Evolutionary conservation across 2,329 filamentous ascomycete genomes (phyloP).

Genomic region (Colletotrichum musicola): DNA sequence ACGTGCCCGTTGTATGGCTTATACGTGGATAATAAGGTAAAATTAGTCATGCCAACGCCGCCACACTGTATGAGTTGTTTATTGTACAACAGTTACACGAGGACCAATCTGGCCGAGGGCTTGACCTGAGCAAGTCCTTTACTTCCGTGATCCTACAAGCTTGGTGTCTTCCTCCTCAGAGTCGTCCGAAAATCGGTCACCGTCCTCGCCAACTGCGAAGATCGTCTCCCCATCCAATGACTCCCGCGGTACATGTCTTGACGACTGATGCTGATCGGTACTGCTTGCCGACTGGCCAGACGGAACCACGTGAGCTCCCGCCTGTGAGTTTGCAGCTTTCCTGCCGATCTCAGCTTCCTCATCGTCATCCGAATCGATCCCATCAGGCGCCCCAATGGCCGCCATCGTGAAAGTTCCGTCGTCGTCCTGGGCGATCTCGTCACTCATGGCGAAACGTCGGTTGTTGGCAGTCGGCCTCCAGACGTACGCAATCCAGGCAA

Average conservation of each 20-base stretch:
- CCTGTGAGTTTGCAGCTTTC: slow-evolving; percentile 42
- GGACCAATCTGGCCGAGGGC: slow-evolving; percentile 8
- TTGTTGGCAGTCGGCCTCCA: slow-evolving; percentile 98
- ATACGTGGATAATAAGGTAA: neutral
- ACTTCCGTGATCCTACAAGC: slow-evolving; percentile 63
- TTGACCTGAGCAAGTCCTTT: slow-evolving; percentile 33
- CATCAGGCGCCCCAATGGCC: slow-evolving; percentile 82
- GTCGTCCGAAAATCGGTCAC: slow-evolving; percentile 85
- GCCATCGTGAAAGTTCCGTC: slow-evolving; percentile 95
- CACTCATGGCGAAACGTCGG: slow-evolving; percentile 97
- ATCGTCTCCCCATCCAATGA: slow-evolving; percentile 90
- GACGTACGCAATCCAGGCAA: slow-evolving; percentile 92
- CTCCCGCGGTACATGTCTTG: slow-evolving; percentile 60
- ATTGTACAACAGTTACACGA: slow-evolving; percentile 37
- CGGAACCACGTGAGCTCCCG: slow-evolving; percentile 34
- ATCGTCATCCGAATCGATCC: slow-evolving; percentile 66
- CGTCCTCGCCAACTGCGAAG: slow-evolving; percentile 90
- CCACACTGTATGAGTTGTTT: neutral
- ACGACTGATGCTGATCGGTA: slow-evolving; percentile 36
- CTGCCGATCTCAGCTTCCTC: slow-evolving; percentile 67
- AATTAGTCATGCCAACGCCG: neutral
- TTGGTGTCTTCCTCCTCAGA: slow-evolving; percentile 73
- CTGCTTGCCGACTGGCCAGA: slow-evolving; percentile 28
- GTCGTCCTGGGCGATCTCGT: slow-evolving; percentile 98
- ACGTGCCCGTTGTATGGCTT: neutral